Percentiles rank a stretch among this genome's conserved stretches.
These are phyloP conservation scores for Basidiobolus meristosporus DNA, from an alignment of 371 early-diverging fungal genomes.

Conservation along the genomic window DNA sequence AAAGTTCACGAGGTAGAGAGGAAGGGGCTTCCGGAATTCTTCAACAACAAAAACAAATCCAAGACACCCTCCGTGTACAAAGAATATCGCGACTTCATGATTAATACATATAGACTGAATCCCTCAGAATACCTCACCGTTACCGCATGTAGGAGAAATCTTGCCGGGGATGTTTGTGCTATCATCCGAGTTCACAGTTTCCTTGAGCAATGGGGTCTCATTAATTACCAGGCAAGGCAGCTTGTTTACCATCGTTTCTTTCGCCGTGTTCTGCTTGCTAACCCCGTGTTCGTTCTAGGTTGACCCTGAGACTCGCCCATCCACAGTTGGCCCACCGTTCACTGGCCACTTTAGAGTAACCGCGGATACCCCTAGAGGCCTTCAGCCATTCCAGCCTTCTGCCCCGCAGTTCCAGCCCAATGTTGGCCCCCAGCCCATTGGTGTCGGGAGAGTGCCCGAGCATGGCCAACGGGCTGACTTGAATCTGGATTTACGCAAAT, in stretches of 20 bases:
- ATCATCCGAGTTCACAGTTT: slow-evolving; percentile 96
- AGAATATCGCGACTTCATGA: slow-evolving; percentile 95
- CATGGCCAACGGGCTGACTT: not conserved
- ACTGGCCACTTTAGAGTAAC: slow-evolving; percentile 91
- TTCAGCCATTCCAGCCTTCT: slow-evolving; percentile 62
- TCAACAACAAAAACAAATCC: slow-evolving; percentile 70
- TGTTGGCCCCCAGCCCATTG: not conserved
- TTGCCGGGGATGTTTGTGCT: slow-evolving; percentile 94
- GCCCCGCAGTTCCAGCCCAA: slow-evolving; percentile 1
- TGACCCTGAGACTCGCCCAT: slow-evolving; percentile 82
- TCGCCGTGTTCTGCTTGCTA: slow-evolving; percentile 1
- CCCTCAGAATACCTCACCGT: slow-evolving; percentile 91
- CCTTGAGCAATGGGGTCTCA: slow-evolving; percentile 97
- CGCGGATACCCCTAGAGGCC: slow-evolving; percentile 86
- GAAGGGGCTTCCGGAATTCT: slow-evolving; percentile 88
- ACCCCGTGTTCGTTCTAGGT: slow-evolving; percentile 20
- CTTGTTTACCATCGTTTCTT: not conserved
- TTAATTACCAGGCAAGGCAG: slow-evolving; percentile 80
- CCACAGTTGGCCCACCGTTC: slow-evolving; percentile 81
- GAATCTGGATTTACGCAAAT: slow-evolving; percentile 16
- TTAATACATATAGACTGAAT: slow-evolving; percentile 87
- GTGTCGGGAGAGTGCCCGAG: too few species aligned
- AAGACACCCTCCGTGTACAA: slow-evolving; percentile 85
- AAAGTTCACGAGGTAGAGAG: slow-evolving; percentile 80
- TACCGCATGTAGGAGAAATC: slow-evolving; percentile 84